Evolutionary conservation across 768 basidiomycete genomes (phyloP).

Genomic region (Leccinum fibrillosum): DNA sequence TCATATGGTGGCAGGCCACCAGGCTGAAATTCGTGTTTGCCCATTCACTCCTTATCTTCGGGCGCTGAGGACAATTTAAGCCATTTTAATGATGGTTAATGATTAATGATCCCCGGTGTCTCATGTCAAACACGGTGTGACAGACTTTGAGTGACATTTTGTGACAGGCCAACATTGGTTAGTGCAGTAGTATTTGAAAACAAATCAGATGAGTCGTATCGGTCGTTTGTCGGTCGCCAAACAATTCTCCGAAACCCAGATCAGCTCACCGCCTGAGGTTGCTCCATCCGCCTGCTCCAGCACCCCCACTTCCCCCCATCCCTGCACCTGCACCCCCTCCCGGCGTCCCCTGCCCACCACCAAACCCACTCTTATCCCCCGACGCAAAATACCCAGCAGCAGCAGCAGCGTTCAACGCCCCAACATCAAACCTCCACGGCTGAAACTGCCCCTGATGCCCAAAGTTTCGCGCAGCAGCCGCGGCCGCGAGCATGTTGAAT

Average conservation of each 20-base stretch:
- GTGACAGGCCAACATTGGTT: no score
- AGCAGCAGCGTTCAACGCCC: conserved; percentile 12
- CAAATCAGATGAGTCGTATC: not conserved
- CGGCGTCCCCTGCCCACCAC: conserved; percentile 3
- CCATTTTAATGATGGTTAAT: no score
- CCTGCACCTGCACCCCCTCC: not conserved
- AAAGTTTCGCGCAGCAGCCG: conserved; percentile 24
- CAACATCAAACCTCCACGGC: conserved; percentile 15
- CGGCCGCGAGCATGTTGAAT: conserved; percentile 26
- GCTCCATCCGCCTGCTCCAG: not conserved
- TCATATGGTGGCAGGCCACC: no score
- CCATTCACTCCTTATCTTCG: no score
- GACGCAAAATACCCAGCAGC: conserved; percentile 19
- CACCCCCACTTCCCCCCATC: conserved; percentile 6
- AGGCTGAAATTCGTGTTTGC: no score
- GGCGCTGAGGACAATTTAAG: no score
- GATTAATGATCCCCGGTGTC: no score
- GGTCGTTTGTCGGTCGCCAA: not conserved
- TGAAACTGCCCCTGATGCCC: conserved; percentile 23
- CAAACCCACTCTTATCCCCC: conserved; percentile 15
- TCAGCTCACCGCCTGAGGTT: not conserved
- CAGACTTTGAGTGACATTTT: no score
- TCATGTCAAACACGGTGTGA: no score
- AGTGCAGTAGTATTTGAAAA: no score
- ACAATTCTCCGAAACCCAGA: not conserved